These are phyloP conservation scores for Melaleuca alternifolia DNA, from an alignment of 345 rosid genomes.

Conservation along the genomic window DNA sequence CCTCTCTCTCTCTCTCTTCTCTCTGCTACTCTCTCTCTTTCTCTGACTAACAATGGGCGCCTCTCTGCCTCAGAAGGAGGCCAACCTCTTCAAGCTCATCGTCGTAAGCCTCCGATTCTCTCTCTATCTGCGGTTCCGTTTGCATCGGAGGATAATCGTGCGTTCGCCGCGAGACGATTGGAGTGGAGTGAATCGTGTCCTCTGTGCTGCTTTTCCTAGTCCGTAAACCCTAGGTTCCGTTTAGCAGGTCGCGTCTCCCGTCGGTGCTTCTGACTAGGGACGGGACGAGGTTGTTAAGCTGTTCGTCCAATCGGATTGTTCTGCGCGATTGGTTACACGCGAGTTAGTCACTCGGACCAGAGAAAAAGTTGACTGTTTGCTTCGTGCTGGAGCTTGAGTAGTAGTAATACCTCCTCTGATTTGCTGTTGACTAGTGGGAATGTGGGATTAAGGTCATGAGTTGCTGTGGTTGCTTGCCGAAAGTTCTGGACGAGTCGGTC, in stretches of 20 bases:
- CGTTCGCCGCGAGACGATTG: not conserved
- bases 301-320: not conserved
- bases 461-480: not conserved
- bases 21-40: not conserved
- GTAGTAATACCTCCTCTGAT: not conserved
- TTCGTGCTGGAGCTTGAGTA: not conserved
- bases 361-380: not conserved
- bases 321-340: not conserved
- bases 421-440: not conserved
- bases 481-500: not conserved
- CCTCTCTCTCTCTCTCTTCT: not conserved
- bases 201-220: not conserved
- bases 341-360: not conserved
- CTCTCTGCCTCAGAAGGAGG: slow-evolving; percentile 97
- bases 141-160: not conserved
- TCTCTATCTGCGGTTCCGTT: not conserved
- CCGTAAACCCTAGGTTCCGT: not conserved
- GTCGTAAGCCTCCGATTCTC: slow-evolving; percentile 54
- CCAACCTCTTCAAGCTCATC: slow-evolving; percentile 99
- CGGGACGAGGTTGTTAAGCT: not conserved
- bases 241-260: not conserved
- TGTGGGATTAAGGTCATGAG: not conserved
- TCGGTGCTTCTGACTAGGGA: not conserved
- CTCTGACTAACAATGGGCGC: slow-evolving; percentile 57
- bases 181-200: not conserved